phyloP scores from a whole-genome alignment of 495 filamentous ascomycete species.

The Delitschia confertaspora region DNA sequence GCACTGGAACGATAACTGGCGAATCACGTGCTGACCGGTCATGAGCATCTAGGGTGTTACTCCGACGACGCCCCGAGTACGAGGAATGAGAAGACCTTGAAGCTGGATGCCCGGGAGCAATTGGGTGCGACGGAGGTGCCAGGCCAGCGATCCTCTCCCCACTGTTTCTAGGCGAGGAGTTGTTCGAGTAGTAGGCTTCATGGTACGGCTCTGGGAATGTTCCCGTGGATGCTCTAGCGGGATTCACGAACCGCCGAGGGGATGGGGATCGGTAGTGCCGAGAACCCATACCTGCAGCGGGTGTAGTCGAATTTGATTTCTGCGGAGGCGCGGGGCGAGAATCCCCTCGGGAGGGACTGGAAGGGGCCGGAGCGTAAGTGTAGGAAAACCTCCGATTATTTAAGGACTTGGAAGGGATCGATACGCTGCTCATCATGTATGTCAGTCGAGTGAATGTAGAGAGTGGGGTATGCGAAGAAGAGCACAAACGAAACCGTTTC shows the following conservation, averaged over 20 bases:
- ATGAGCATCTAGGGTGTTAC: slow-evolving; percentile 22
- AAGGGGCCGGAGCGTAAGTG: slow-evolving; percentile 7
- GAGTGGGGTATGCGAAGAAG: not conserved
- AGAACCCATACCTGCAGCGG: slow-evolving; percentile 12
- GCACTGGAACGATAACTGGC: no score
- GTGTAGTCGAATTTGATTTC: slow-evolving; percentile 2
- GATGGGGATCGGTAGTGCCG: slow-evolving; percentile 26
- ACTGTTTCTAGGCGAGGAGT: slow-evolving; percentile 19
- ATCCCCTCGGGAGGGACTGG: slow-evolving; percentile 14
- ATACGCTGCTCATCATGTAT: slow-evolving; percentile 20
- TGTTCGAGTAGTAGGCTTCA: slow-evolving; percentile 11
- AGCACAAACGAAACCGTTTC: slow-evolving; percentile 22
- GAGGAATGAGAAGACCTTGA: slow-evolving; percentile 21
- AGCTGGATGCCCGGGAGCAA: slow-evolving; percentile 5
- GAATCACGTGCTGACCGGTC: no score
- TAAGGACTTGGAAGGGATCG: slow-evolving; percentile 10
- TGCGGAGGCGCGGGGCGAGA: slow-evolving; percentile 2
- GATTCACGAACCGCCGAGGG: slow-evolving; percentile 17
- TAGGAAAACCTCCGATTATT: slow-evolving; percentile 11
- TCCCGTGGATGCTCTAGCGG: slow-evolving; percentile 24
- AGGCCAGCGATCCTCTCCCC: slow-evolving; percentile 18
- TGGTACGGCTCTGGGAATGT: slow-evolving; percentile 14
- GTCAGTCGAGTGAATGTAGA: slow-evolving; percentile 14
- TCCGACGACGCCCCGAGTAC: slow-evolving; percentile 22
- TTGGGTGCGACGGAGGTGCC: slow-evolving; percentile 7